Evolutionary conservation across 148 eudicot species (phyloP).

Genomic region (Beta vulgaris): DNA sequence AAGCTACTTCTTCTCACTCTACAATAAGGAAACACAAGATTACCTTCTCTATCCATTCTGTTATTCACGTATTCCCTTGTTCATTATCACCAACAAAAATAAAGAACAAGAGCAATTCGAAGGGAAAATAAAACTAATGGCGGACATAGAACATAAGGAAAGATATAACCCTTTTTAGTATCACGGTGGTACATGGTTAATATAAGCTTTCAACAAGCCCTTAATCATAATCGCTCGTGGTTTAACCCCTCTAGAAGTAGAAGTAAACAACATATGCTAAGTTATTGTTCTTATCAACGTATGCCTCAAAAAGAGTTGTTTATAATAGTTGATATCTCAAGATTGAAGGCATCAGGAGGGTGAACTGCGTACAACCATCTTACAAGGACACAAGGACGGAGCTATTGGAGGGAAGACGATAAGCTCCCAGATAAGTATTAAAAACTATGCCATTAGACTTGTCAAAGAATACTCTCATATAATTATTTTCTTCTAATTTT

Average conservation of each 20-base stretch:
- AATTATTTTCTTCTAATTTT: no score
- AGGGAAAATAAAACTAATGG: background rate
- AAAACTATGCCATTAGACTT: background rate
- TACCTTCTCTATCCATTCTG: background rate
- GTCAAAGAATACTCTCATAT: no score
- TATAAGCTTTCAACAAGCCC: background rate
- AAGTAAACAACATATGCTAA: background rate
- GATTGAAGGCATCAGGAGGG: background rate
- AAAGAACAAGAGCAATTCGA: background rate
- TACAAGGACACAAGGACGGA: background rate
- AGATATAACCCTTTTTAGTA: background rate
- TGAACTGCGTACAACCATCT: slow-evolving; percentile 1
- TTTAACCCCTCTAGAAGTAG: background rate
- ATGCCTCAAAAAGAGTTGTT: background rate
- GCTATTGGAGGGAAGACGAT: background rate
- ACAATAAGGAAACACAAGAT: background rate
- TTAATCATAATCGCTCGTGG: background rate
- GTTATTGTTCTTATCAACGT: background rate
- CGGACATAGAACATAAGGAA: background rate
- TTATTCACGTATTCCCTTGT: background rate
- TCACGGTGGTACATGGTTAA: no score
- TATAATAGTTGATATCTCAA: background rate
- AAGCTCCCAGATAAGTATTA: background rate
- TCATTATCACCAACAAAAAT: background rate
- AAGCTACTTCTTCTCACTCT: background rate